Base-by-base conservation (phyloP, 2,329 filamentous ascomycete genomes). In the Zalaria sp. region DNA sequence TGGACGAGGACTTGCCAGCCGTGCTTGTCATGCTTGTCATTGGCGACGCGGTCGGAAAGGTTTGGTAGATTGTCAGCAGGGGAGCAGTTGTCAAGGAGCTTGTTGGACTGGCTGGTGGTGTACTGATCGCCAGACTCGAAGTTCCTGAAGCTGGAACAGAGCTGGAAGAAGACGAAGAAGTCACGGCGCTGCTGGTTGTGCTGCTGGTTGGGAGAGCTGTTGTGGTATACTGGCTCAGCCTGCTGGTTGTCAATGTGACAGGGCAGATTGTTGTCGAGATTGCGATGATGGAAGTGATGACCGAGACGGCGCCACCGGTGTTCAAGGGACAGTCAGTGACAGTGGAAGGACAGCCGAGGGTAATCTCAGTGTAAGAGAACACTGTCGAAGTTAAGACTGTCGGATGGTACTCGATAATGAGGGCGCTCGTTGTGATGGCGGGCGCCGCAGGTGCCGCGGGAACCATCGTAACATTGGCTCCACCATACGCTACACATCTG, bases 241-340 rank as follows among this genome's bases (percentile, higher is more conserved):
- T 39, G 11, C 45, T 46, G 18, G 45, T 47, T 3, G 58, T 55
- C 42, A 57, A 38, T 10, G 60, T 63, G 41, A 59, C 50, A 27
- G 64, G 59, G 55, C 64, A 67, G 53, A 67, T 54, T 34, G 65
- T 67, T 43, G 64, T 69, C 35, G 59, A 62, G 35, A 60, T 50
- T 35, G 59, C 53, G 39, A 64, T 48, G 46, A 60, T 55, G 37
- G 60, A 58, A 25, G 65, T 68, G 45, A 61, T 47, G 38, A 59
- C 51, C 5, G 56, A 53, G 5, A 44, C 11, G 18, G 57, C 55
- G 25, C 53, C 52, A 37, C 55, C 42, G 28, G 42, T 42, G 34
- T 44, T 50, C 34, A 52, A 50, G 28, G 64, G 63, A 47, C 64
- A 67, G 48, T 58, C 51, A 40, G 56, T 58, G 37, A 63, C 57